Conservation (phyloP, 129 eudicot species). For the Apium graveolens region DNA sequence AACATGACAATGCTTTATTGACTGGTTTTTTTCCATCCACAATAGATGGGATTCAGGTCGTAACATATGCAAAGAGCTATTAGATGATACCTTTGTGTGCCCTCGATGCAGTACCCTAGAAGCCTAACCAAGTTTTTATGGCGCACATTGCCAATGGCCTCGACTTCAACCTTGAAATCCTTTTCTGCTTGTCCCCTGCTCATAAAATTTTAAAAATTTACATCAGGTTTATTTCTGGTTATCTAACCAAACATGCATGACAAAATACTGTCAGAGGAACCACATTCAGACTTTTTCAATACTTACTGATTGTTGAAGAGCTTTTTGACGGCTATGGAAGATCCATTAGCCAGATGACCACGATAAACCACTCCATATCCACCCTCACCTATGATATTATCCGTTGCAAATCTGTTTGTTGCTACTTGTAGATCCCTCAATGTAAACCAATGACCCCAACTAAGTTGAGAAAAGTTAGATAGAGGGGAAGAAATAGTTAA, state of each 20-base stretch:
- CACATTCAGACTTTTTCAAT: neutral
- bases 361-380: slow-evolving; percentile 32
- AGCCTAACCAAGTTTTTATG: slow-evolving; percentile 30
- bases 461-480: slow-evolving; percentile 76
- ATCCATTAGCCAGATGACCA: slow-evolving; percentile 18
- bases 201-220: neutral
- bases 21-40: neutral
- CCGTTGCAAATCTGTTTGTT: slow-evolving; percentile 21
- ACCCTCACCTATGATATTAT: slow-evolving; percentile 33
- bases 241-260: neutral
- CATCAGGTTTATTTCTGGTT: neutral
- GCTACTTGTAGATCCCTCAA: slow-evolving; percentile 26
- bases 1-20: neutral
- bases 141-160: slow-evolving; percentile 32
- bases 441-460: slow-evolving; percentile 38
- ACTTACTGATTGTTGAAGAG: slow-evolving; percentile 28
- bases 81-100: slow-evolving; percentile 26
- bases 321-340: slow-evolving; percentile 25
- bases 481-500: slow-evolving; percentile 49
- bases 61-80: neutral
- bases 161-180: slow-evolving; percentile 32
- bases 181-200: slow-evolving; percentile 33
- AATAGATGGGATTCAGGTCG: neutral
- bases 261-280: neutral
- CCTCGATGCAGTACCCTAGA: slow-evolving; percentile 31